A percentile compares a stretch with the other conserved stretches of the same genome.
Conservation (phyloP, 176 grass and related monocot genomes). For the Guadua angustifolia region DNA sequence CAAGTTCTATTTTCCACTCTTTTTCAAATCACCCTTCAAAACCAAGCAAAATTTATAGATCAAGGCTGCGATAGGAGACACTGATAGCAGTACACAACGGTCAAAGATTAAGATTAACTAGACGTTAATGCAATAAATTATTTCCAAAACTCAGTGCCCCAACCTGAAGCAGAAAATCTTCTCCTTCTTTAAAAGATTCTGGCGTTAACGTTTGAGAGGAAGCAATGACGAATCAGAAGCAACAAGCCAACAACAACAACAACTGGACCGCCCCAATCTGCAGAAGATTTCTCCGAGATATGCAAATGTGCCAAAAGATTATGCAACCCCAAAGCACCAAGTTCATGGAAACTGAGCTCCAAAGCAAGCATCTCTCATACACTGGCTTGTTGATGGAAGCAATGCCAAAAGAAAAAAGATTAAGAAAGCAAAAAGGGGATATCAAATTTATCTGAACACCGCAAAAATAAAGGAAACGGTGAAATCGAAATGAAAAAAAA, state of each 20-base stretch:
- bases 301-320: constrained; percentile 25
- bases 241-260: not conserved
- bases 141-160: not conserved
- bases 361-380: not conserved
- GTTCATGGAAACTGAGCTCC: constrained; percentile 1
- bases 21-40: constrained; percentile 1
- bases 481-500: constrained; percentile 34
- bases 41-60: constrained; percentile 26
- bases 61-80: not conserved
- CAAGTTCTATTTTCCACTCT: not conserved
- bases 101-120: constrained; percentile 38
- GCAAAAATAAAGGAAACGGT: not conserved
- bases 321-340: not conserved
- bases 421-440: not conserved
- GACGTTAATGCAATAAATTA: constrained; percentile 24
- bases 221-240: constrained; percentile 5
- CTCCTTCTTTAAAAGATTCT: not conserved
- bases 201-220: constrained; percentile 8
- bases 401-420: constrained; percentile 11
- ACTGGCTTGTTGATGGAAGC: constrained; percentile 7
- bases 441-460: not conserved
- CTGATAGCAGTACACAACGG: constrained; percentile 32
- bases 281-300: constrained; percentile 5
- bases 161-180: not conserved
- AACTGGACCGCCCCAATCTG: not conserved